Evolutionary conservation across 257 asterid genomes (phyloP).

Genomic region (Mitragyna speciosa): DNA sequence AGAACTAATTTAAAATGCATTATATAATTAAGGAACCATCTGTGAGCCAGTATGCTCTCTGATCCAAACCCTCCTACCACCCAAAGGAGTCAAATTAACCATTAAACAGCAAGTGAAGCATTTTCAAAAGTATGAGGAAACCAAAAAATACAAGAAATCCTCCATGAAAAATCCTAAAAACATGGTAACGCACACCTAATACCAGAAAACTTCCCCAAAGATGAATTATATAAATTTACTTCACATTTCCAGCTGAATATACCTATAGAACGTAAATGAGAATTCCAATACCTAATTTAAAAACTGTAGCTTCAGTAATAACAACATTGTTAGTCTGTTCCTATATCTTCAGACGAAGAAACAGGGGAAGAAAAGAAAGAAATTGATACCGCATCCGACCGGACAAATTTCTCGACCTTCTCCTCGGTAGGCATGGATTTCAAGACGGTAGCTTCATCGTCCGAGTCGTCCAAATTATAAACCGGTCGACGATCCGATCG

Average conservation of each 20-base stretch:
- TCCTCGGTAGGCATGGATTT: conserved; percentile 38
- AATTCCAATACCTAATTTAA: too few species aligned
- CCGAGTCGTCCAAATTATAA: conserved; percentile 88
- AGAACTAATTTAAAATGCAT: neutral
- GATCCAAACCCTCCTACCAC: neutral
- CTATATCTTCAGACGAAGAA: too few species aligned
- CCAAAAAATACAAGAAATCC: neutral
- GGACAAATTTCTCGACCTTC: conserved; percentile 34
- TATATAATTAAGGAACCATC: neutral
- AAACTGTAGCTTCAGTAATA: too few species aligned
- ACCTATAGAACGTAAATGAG: too few species aligned
- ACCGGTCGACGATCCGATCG: conserved; percentile 84
- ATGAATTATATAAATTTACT: too few species aligned
- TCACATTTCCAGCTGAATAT: too few species aligned
- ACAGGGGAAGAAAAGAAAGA: neutral
- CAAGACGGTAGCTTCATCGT: conserved; percentile 53
- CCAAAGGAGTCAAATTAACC: neutral
- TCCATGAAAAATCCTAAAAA: too few species aligned
- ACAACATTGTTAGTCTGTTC: too few species aligned
- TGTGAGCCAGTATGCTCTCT: neutral
- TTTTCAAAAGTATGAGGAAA: neutral
- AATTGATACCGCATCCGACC: conserved; percentile 40
- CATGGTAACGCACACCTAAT: too few species aligned
- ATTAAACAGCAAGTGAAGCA: neutral
- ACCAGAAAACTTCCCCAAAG: too few species aligned